These are phyloP conservation scores for Wallemia mellicola DNA, from an alignment of 1,284 basidiomycete genomes.

Conservation along the genomic window DNA sequence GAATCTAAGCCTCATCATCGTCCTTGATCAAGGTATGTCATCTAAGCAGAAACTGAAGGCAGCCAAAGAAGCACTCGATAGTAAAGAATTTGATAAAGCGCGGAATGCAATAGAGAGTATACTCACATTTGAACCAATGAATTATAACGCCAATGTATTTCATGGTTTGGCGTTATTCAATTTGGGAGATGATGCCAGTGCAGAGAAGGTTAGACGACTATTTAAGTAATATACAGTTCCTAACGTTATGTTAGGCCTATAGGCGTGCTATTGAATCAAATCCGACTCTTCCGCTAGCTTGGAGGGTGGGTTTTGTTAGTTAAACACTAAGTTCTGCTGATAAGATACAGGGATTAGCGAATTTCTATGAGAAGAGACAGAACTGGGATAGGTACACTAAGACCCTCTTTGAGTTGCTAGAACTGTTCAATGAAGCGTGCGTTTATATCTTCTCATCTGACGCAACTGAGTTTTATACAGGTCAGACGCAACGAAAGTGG, in stretches of 20 bases:
- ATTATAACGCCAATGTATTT: constrained; percentile 8
- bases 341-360: constrained; percentile 13
- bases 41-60: not conserved
- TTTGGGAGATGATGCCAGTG: not conserved
- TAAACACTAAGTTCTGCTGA: not conserved
- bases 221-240: not conserved
- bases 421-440: constrained; percentile 10
- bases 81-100: not conserved
- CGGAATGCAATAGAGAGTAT: not conserved
- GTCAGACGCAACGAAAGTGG: constrained; percentile 44
- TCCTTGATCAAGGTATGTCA: not conserved
- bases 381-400: constrained; percentile 12
- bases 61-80: not conserved
- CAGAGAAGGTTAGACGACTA: not conserved
- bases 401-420: constrained; percentile 11
- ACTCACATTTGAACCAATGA: not conserved
- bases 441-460: constrained; percentile 1
- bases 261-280: constrained; percentile 13
- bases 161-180: constrained; percentile 10
- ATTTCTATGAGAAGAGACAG: constrained; percentile 14
- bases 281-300: constrained; percentile 13
- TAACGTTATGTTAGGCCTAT: constrained; percentile 8
- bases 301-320: constrained; percentile 10
- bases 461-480: constrained; percentile 18
- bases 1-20: not conserved